Percentiles rank a stretch among this genome's conserved stretches.
Conservation (phyloP, 106 monocot genomes). For the Apostasia ramifera region DNA sequence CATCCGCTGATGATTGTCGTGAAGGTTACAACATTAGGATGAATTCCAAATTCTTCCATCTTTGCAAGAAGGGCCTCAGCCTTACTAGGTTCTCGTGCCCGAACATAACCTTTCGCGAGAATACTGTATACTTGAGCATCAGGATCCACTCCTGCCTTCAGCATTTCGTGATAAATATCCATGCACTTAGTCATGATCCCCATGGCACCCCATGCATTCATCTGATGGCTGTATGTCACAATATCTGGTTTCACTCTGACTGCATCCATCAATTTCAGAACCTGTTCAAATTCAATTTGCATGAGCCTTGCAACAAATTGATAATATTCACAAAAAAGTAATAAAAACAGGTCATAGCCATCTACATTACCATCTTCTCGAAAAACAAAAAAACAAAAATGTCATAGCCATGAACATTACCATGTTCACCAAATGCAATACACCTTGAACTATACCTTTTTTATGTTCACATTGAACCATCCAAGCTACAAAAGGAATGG, state of each 20-base stretch:
- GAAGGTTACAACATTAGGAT: conserved; percentile 77
- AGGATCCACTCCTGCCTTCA: conserved; percentile 50
- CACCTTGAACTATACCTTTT: no score
- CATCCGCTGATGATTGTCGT: conserved; percentile 90
- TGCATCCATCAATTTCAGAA: conserved; percentile 59
- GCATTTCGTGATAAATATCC: conserved; percentile 65
- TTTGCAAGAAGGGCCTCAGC: conserved; percentile 58
- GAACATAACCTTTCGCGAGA: conserved; percentile 83
- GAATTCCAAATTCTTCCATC: conserved; percentile 45
- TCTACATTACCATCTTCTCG: no score
- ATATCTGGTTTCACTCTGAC: conserved; percentile 68
- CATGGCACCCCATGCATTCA: conserved; percentile 70
- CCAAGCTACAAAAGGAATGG: no score
- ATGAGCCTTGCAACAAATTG: neutral
- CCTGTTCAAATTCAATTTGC: conserved; percentile 14
- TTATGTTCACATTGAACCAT: no score
- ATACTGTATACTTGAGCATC: conserved; percentile 81
- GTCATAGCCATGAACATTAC: no score
- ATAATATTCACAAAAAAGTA: no score
- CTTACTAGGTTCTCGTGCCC: conserved; percentile 64
- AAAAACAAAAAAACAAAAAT: no score
- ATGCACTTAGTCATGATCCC: conserved; percentile 69
- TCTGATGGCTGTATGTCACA: conserved; percentile 82
- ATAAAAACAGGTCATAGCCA: no score
- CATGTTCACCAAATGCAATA: no score